Evolutionary conservation across 106 monocot genomes (phyloP).

Genomic region (Amphibolis antarctica): DNA sequence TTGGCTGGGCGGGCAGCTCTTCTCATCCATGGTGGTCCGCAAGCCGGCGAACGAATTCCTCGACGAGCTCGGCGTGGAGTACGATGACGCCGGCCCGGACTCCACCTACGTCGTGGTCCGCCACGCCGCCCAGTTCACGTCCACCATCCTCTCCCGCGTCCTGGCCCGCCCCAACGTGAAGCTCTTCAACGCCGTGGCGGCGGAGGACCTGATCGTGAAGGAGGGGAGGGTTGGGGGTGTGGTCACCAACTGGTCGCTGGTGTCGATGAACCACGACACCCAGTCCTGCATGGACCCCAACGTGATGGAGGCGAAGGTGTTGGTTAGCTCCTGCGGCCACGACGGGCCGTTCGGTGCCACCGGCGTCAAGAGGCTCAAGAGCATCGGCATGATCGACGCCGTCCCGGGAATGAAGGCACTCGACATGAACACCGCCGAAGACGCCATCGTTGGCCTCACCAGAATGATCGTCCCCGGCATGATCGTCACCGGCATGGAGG

Average conservation of each 20-base stretch:
- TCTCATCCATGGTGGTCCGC: slow-evolving; percentile 97
- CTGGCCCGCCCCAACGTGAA: slow-evolving; percentile 85
- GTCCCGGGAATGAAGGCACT: slow-evolving; percentile 92
- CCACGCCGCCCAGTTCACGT: slow-evolving; percentile 91
- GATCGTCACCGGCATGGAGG: slow-evolving; percentile 98
- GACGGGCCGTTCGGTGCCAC: slow-evolving; percentile 95
- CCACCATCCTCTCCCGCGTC: slow-evolving; percentile 72
- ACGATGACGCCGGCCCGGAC: slow-evolving; percentile 75
- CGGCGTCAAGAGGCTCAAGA: slow-evolving; percentile 76
- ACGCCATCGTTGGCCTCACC: slow-evolving; percentile 73
- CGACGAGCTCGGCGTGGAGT: slow-evolving; percentile 60
- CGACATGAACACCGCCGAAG: slow-evolving; percentile 96
- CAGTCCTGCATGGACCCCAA: slow-evolving; percentile 97
- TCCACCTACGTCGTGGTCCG: slow-evolving; percentile 66
- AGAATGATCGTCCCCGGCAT: slow-evolving; percentile 89
- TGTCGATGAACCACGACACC: slow-evolving; percentile 95
- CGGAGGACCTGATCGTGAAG: slow-evolving; percentile 86
- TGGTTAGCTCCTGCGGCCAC: slow-evolving; percentile 91
- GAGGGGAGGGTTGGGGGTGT: slow-evolving; percentile 71
- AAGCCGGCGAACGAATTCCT: slow-evolving; percentile 92
- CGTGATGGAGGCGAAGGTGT: slow-evolving; percentile 89
- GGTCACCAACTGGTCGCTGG: slow-evolving; percentile 94
- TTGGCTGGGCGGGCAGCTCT: slow-evolving; percentile 97
- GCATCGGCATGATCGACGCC: slow-evolving; percentile 68
- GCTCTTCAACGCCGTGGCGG: slow-evolving; percentile 95